A percentile compares a stretch with the other conserved stretches of the same genome.
Conservation (phyloP, 2,329 filamentous ascomycete species). For the Ceratocystis eucalypticola region DNA sequence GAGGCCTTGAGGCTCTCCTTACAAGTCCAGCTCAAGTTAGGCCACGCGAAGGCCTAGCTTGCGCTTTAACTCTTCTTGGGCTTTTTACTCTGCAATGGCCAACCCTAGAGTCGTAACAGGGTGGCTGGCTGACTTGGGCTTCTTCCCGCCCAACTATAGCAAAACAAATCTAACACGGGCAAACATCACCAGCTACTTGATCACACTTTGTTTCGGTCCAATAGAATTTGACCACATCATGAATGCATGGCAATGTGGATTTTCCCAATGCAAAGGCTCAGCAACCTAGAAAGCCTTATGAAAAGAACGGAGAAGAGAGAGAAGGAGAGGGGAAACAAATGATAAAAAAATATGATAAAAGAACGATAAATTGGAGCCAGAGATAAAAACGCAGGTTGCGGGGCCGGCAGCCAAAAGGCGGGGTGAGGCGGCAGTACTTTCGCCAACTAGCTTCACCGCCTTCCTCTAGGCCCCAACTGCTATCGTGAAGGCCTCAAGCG, state of each 20-base stretch:
- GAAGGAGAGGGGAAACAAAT: not conserved
- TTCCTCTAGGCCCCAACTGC: not conserved
- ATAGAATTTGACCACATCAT: constrained; percentile 1
- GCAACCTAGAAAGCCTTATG: not conserved
- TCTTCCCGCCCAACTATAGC: too few species aligned
- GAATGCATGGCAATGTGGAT: not conserved
- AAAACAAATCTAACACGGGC: not conserved
- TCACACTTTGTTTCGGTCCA: not conserved
- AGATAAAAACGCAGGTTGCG: not conserved
- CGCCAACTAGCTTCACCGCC: not conserved
- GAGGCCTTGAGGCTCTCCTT: not conserved
- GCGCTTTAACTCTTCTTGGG: not conserved
- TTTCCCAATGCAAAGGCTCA: not conserved
- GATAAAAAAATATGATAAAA: not conserved
- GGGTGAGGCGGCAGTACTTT: not conserved
- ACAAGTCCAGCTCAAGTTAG: not conserved
- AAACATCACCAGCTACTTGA: not conserved
- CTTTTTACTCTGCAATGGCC: not conserved
- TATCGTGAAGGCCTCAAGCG: too few species aligned
- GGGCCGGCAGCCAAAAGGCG: not conserved
- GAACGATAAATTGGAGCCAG: not conserved
- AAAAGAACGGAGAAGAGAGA: not conserved
- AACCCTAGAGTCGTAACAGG: not conserved
- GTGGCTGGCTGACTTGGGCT: too few species aligned
- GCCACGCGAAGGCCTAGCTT: not conserved